Evolutionary conservation across 164 flowering plant species (phyloP), one percentile per base, ranked within the genome.

Genomic region (Dillenia turbinata): DNA sequence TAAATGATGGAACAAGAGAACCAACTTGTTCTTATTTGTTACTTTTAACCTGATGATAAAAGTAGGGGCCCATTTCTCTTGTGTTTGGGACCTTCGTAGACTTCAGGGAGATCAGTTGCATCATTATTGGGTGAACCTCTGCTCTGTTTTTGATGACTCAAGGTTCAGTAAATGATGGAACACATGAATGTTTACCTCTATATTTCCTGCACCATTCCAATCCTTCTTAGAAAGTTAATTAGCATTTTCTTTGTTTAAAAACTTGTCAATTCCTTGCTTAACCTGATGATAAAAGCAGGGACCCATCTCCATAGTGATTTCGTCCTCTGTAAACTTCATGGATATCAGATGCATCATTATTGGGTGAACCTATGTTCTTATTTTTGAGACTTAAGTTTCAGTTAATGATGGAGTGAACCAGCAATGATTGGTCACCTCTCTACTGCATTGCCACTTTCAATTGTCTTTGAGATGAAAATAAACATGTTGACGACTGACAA

Each of bases 41-140:
- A 13, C 14, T 10, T 16, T 12, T 52, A 5, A 51, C 70, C 74
- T 57, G 64, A 44, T 26, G 59, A 62, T 43, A 71, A 67, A 72
- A 68, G 69, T 66, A 64, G 72, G 66, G 72, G 10, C 15, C 44
- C 52, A 40, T 68, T 63, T 63, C 61, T 59, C 65, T 44, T 53
- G 49, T 68, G 69, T 54, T 15, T 58, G 3, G 26, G 54, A 40
- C 61, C 61, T 68, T 60, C 58, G 61, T 67, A 67, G 43, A 61
- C 57, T 64, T 60, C 72, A 60, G 69, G 75, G 24, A 81, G 12
- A 81, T 61, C 10, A 65, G 0, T 49, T 58, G 19, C 79, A 68
- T 61, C 66, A 73, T 79, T 81, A 54, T 79, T 81, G 88, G 83
- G 85, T 79, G 84, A 81, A 79, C 79, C 82, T 69, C 60, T 71